phyloP scores from a whole-genome alignment of 768 basidiomycete species.

The Boletales sp. region DNA sequence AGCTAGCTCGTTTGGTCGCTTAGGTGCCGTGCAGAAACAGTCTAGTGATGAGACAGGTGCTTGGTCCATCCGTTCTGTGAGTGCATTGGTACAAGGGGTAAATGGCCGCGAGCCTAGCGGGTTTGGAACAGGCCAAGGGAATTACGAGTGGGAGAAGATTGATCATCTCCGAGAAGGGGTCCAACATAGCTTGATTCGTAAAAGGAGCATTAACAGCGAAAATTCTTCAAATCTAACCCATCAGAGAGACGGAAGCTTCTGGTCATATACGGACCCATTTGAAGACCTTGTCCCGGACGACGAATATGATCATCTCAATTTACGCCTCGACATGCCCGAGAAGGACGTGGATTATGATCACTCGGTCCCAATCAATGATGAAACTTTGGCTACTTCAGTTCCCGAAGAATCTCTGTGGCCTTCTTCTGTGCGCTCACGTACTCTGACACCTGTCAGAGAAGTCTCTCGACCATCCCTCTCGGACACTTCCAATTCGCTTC shows the following conservation, averaged over 20 bases:
- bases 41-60: slow-evolving; percentile 41
- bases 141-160: slow-evolving; percentile 20
- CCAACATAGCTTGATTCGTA: slow-evolving; percentile 21
- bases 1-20: slow-evolving; percentile 42
- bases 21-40: slow-evolving; percentile 30
- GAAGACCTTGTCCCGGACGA: slow-evolving; percentile 26
- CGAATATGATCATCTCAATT: slow-evolving; percentile 12
- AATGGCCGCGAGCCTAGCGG: slow-evolving; percentile 28
- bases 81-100: slow-evolving; percentile 25
- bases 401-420: slow-evolving; percentile 10
- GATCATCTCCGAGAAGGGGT: slow-evolving; percentile 7
- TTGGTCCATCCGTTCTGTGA: slow-evolving; percentile 51
- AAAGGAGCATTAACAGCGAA: slow-evolving; percentile 9
- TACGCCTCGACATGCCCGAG: slow-evolving; percentile 10
- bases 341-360: slow-evolving; percentile 20
- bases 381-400: slow-evolving; percentile 8
- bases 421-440: slow-evolving; percentile 21
- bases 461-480: slow-evolving; percentile 21
- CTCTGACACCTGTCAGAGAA: slow-evolving; percentile 34
- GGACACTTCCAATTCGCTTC: slow-evolving; percentile 22
- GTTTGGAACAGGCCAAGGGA: slow-evolving; percentile 14
- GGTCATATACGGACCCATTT: slow-evolving; percentile 48
- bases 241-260: slow-evolving; percentile 15
- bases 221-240: slow-evolving; percentile 5
- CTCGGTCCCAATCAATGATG: slow-evolving; percentile 7